A percentile compares a stretch with the other conserved stretches of the same genome.
Evolutionary conservation across 768 basidiomycete genomes (phyloP).

Genomic region (Asterophora parasitica): DNA sequence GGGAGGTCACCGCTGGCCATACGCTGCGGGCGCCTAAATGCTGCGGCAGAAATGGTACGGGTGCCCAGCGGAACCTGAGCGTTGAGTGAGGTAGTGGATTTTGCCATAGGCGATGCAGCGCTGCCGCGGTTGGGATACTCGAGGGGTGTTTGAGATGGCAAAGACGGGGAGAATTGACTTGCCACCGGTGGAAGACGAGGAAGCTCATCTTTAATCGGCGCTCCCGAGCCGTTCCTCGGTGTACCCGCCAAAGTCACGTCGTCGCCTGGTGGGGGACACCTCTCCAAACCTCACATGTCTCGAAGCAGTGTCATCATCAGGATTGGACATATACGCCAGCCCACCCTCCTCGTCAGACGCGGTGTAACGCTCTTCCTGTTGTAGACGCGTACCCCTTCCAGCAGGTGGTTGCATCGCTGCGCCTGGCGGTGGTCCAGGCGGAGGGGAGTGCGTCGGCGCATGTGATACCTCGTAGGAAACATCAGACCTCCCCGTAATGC

Average conservation of each 20-base stretch:
- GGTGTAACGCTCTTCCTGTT: slow-evolving; percentile 12
- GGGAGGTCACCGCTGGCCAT: slow-evolving; percentile 22
- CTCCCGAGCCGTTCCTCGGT: background rate
- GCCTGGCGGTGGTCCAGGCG: slow-evolving; percentile 38
- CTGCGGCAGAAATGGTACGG: slow-evolving; percentile 71
- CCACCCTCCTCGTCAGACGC: slow-evolving; percentile 29
- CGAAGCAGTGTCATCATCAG: slow-evolving; percentile 16
- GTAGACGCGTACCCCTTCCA: slow-evolving; percentile 18
- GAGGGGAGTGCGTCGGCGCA: slow-evolving; percentile 26
- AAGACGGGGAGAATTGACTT: slow-evolving; percentile 4
- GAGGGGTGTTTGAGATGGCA: slow-evolving; percentile 40
- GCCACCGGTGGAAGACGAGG: slow-evolving; percentile 10
- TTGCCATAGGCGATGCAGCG: slow-evolving; percentile 13
- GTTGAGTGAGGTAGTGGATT: slow-evolving; percentile 14
- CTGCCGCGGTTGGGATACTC: slow-evolving; percentile 36
- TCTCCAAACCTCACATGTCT: slow-evolving; percentile 43
- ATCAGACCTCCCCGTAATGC: slow-evolving; percentile 6
- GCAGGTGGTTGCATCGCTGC: background rate
- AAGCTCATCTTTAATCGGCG: background rate
- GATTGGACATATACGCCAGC: slow-evolving; percentile 35
- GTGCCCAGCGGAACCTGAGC: slow-evolving; percentile 28
- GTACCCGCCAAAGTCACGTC: background rate
- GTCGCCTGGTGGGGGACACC: slow-evolving; percentile 10
- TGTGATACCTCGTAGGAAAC: slow-evolving; percentile 6
- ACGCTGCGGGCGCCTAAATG: slow-evolving; percentile 55